Base-by-base conservation (phyloP, 2,329 filamentous ascomycete species). In the Ascochyta pisi region DNA sequence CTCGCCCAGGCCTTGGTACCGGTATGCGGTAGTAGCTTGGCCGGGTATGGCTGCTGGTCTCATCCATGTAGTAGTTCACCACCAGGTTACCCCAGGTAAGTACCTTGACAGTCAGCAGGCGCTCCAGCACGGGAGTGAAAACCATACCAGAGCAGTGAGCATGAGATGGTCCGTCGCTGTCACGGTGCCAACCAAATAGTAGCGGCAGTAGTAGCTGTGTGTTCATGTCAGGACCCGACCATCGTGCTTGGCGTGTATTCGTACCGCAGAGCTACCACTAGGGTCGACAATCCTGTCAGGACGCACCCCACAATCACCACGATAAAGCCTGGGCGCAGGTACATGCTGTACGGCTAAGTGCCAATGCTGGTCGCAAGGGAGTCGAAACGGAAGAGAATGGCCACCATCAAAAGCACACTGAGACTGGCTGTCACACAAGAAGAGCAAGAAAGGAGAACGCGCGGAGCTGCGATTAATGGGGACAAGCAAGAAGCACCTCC, bases 51-150 rank as follows among this genome's bases (percentile, higher is more conserved):
- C 67, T 61, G 45, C 69, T 74, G 13, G 64, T 60, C 23, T 66
- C 53, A 44, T 75, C 72, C 59, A 75, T 72, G 41, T 68, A 75
- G 50, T 71, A 72, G 50, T 75, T 76, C 15, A 73, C 61, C 12
- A 71, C 66, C 5, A 72, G 67, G 48, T 73, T 73, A 15, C 66
- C 72, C 73, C 73, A 76, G 19, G 72, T 71, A 34, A 75, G 46
- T 9, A 74, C 29, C 73, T 76, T 23, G 16, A 31, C 8, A 34
- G 33, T 13, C 10, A 51, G 41, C 23, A 12, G 6, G 9, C 1
- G 23, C 22, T 33, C 31, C 13, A n/a, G 6, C 4, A 6, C 7
- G 6, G 5, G 13, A 8, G 4, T 15, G 10, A 9, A 19, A 5
- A 27, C 50, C 69, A 57, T 60, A 75, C 71, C 37, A 74, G 47